A percentile compares a stretch with the other conserved stretches of the same genome.
phyloP scores from a whole-genome alignment of 805 yeast genomes.

The Suhomyces sp. region DNA sequence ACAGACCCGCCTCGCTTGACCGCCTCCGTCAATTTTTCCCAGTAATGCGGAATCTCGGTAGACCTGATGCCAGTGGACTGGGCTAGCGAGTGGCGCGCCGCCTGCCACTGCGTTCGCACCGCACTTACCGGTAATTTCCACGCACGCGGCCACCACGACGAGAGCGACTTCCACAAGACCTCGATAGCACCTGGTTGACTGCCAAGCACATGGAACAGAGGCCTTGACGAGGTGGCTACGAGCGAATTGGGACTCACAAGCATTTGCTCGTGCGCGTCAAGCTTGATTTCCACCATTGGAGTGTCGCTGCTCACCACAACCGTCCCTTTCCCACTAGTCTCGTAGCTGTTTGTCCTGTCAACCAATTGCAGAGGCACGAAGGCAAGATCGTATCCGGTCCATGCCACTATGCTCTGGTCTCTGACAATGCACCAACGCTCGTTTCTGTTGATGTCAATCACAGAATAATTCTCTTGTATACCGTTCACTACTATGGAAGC shows the following conservation, averaged over 20 bases:
- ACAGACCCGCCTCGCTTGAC: neutral
- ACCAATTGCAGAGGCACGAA: constrained; percentile 15
- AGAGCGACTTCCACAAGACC: neutral
- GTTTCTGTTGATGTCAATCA: constrained; percentile 24
- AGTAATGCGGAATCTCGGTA: neutral
- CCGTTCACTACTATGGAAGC: constrained; percentile 36
- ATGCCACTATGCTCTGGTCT: constrained; percentile 39
- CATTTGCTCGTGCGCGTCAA: constrained; percentile 36
- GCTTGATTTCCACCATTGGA: constrained; percentile 34
- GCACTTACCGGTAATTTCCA: neutral
- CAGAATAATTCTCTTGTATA: constrained; percentile 31
- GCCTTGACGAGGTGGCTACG: constrained; percentile 25
- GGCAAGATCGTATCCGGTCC: constrained; percentile 43
- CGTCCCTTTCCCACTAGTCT: constrained; percentile 36
- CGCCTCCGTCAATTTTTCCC: neutral
- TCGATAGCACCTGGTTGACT: neutral
- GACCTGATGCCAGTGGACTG: neutral
- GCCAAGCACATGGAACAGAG: neutral
- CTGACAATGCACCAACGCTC: constrained; percentile 43
- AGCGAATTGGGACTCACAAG: constrained; percentile 38
- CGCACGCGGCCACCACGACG: neutral
- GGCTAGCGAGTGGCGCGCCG: neutral
- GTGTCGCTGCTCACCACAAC: constrained; percentile 40
- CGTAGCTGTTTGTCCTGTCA: constrained; percentile 23
- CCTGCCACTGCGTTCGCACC: neutral